These are phyloP conservation scores for Elongisporangium undulatum DNA, from an alignment of 352 stramenopile genomes.

Conservation along the genomic window DNA sequence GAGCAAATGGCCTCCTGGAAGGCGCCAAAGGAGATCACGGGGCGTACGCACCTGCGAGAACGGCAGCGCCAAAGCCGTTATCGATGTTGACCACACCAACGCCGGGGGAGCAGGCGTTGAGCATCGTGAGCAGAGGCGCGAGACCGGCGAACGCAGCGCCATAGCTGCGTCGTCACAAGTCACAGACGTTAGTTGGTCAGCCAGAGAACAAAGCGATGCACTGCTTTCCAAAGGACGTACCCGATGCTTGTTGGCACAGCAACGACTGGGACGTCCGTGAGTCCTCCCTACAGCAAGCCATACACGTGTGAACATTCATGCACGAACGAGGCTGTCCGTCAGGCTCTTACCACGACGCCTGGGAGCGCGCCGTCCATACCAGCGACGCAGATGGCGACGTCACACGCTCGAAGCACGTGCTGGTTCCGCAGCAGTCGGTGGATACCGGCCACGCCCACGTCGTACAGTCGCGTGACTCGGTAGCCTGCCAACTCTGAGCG, in stretches of 20 bases:
- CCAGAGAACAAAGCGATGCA: no score
- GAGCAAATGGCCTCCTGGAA: not conserved
- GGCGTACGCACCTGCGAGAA: constrained; percentile 75
- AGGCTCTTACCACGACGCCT: constrained; percentile 90
- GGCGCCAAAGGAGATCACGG: not conserved
- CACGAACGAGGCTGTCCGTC: no score
- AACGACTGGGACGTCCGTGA: constrained; percentile 82
- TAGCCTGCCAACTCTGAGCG: constrained; percentile 84
- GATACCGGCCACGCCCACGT: constrained; percentile 93
- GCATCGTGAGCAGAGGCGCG: constrained; percentile 95
- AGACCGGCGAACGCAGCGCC: constrained; percentile 87
- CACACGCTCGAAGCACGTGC: constrained; percentile 77
- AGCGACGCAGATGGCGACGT: constrained; percentile 94
- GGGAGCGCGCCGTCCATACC: constrained; percentile 97
- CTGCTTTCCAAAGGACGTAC: constrained; percentile 39
- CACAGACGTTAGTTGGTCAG: not conserved
- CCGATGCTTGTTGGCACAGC: constrained; percentile 93
- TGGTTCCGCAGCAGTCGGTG: constrained; percentile 89
- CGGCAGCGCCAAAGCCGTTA: constrained; percentile 97
- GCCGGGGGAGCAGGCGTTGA: constrained; percentile 97
- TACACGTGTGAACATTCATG: not conserved
- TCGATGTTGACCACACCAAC: constrained; percentile 99
- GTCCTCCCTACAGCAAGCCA: constrained; percentile 41
- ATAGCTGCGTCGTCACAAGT: constrained; percentile 29
- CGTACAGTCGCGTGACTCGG: constrained; percentile 81